Evolutionary conservation across 2,329 filamentous ascomycete species (phyloP).

Genomic region (Myotisia sp.): DNA sequence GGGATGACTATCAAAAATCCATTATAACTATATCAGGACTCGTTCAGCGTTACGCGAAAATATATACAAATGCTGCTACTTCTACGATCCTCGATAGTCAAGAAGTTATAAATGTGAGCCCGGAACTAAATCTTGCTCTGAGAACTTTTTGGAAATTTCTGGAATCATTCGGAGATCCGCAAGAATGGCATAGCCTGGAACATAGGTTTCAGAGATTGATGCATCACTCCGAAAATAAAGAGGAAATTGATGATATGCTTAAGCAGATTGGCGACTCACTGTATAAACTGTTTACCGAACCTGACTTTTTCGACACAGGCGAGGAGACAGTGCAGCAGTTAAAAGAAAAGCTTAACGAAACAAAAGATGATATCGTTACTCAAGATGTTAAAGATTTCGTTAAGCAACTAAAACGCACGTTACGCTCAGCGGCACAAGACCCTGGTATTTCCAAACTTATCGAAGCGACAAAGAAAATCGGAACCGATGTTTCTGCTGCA

Average conservation of each 20-base stretch:
- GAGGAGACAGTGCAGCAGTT: constrained; percentile 51
- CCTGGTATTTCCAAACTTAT: constrained; percentile 56
- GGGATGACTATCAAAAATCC: constrained; percentile 71
- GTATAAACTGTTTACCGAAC: constrained; percentile 71
- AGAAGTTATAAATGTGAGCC: constrained; percentile 58
- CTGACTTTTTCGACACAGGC: constrained; percentile 66
- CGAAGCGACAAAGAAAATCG: constrained; percentile 52
- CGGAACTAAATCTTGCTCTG: constrained; percentile 58
- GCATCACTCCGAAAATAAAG: constrained; percentile 55
- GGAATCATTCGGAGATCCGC: constrained; percentile 59
- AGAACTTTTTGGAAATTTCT: constrained; percentile 69
- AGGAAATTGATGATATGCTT: constrained; percentile 67
- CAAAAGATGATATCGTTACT: constrained; percentile 51
- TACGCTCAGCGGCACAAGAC: constrained; percentile 57
- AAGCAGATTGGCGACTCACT: constrained; percentile 58
- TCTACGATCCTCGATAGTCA: constrained; percentile 53
- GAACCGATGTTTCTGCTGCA: constrained; percentile 52
- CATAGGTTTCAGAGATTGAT: constrained; percentile 54
- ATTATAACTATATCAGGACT: constrained; percentile 65
- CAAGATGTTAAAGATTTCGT: constrained; percentile 61
- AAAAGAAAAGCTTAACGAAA: constrained; percentile 40
- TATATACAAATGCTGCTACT: constrained; percentile 60
- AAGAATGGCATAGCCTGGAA: constrained; percentile 65
- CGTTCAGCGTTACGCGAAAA: constrained; percentile 60
- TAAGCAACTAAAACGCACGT: constrained; percentile 51